Evolutionary conservation across 345 rosid species (phyloP), one percentile per base, ranked within the genome.

Genomic region (Moricandia arvensis): DNA sequence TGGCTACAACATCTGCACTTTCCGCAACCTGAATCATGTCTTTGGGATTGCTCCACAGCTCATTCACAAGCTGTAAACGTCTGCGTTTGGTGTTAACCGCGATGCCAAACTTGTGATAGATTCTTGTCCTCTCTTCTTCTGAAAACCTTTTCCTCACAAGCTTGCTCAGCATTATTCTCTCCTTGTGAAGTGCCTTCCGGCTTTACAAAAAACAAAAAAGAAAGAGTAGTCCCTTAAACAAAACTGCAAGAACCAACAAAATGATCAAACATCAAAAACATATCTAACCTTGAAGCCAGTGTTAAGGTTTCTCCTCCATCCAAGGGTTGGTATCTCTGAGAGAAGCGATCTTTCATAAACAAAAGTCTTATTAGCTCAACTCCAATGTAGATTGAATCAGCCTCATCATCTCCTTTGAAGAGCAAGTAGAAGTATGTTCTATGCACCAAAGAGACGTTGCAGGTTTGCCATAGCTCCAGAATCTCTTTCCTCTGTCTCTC

Each of bases 371-470:
- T 83, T 45, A 86, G 84, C 86, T 94, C 98, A 15, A 95, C 99
- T 73, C 87, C 99, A 76, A 90, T 79, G 84, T 95, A 95, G 57
- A 89, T 85, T 59, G 93, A 90, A 85, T 95, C 99, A 8, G 86
- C 60, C 6, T 86, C 87, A 69, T 95, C 97, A 1, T 33, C 37
- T 51, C 99, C 99, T 80, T 86, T 89, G 59, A 95, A 90, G 38
- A 94, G 96, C 81, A 94, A 82, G 85, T 84, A 90, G 75, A 91
- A 94, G 74, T 91, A 94, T 10, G 98, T 94, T 82, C 98, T 84
- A 82, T 94, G 96, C 62, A 91, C 83, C 84, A 94, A 71, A 34
- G 98, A 88, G 63, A 91, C 83, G 53, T 88, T 81, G 83, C 98
- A 94, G 30, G 75, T 72, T 60, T 91, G 91, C 98, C 98, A 94